Evolutionary conservation across 371 early-diverging fungal species (phyloP).

Genomic region (Choanephora cucurbitarum): DNA sequence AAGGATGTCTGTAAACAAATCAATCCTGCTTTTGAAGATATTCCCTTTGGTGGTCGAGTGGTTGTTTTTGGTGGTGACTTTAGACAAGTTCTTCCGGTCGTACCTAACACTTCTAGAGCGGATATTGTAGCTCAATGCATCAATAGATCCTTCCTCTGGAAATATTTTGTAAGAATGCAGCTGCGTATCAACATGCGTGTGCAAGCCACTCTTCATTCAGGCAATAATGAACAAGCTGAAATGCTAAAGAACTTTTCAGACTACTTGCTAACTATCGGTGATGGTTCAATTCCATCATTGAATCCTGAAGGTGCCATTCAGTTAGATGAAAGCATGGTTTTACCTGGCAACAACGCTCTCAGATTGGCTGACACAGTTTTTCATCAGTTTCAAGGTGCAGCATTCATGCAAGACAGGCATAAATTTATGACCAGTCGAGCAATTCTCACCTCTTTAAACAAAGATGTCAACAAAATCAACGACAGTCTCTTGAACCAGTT

Average conservation of each 20-base stretch:
- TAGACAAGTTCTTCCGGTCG: conserved; percentile 17
- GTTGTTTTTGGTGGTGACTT: conserved; percentile 15
- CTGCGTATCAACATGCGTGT: conserved; percentile 18
- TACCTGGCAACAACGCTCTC: too few species aligned
- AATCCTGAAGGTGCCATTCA: not conserved
- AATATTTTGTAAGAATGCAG: not conserved
- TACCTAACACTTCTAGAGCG: conserved; percentile 13
- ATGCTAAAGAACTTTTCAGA: conserved; percentile 4
- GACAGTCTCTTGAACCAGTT: not conserved
- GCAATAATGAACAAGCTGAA: conserved; percentile 2
- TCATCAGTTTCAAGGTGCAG: too few species aligned
- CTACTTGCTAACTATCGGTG: conserved; percentile 3
- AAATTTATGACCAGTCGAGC: not conserved
- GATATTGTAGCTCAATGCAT: conserved; percentile 8
- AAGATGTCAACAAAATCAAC: conserved; percentile 4
- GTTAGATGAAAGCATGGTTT: not conserved
- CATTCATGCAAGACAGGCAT: not conserved
- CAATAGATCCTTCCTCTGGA: not conserved
- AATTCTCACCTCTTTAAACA: conserved; percentile 10
- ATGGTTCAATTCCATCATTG: not conserved
- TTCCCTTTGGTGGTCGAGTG: conserved; percentile 33
- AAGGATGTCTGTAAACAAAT: conserved; percentile 20
- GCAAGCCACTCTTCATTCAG: conserved; percentile 1
- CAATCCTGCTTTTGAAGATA: conserved; percentile 10
- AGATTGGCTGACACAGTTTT: too few species aligned